Base-by-base conservation (phyloP, 345 rosid genomes). In the Gossypium ekmanianum region DNA sequence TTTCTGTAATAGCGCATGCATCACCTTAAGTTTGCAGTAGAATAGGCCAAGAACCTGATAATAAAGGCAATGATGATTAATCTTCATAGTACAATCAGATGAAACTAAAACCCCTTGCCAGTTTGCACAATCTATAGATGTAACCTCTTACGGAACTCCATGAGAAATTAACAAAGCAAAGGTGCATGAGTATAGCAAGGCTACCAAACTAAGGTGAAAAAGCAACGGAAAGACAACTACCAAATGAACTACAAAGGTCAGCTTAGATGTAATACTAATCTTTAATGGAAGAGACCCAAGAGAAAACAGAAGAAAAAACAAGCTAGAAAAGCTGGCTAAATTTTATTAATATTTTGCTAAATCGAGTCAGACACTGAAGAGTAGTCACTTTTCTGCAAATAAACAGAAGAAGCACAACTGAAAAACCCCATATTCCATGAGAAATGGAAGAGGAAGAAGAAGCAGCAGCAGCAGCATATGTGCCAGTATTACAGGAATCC, bases 401-500 rank as follows among this genome's bases (percentile, higher is more conserved):
- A 72, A 7, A 43, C 34, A 50, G 61, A 51, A 56, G 20, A 5
- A 70, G 27, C 10, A n/a, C 27, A 29, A 10, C 29, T 7, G 14
- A 27, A 52, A 24, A 24, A 34, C 27, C 24, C 61, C 27, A 54
- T 18, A 29, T 54, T 71, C n/a, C 59, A 68, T 13, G 26, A 68
- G 72, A 50, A 7, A 68, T 48, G 43, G 72, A 68, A 26, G 57
- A 68, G 61, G 61, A 56, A 18, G 43, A 27, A 26, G 45, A n/a
- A 39, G 68, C 26, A 64, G 18, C 17, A 17, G 8, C 8, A 17
- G 59, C 16, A 50, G 57, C 57, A 68, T 50, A 48, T 50, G 13
- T 14, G 72, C 44, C 14, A 3, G 7, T 5, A 16, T 16, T 57
- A 50, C 71, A 13, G 45, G 24, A 50, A 69, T 27, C 8, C 4